A percentile compares a stretch with the other conserved stretches of the same genome.
Evolutionary conservation across 768 basidiomycete species (phyloP).

Genomic region (Hericium alpestre): DNA sequence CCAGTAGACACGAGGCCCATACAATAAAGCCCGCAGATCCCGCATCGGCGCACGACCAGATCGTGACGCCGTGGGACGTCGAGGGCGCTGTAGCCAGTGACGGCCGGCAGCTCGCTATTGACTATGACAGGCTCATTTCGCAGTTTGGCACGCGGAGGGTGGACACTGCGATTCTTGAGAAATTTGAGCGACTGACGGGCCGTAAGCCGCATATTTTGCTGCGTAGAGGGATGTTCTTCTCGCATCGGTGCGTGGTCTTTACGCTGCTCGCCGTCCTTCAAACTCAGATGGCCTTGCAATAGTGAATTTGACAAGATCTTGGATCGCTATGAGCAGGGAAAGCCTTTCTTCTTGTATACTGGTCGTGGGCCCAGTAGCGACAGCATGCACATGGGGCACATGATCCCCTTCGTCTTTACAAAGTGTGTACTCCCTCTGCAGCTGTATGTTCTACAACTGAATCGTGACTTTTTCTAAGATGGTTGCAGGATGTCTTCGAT

Average conservation of each 20-base stretch:
- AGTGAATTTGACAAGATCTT: slow-evolving; percentile 92
- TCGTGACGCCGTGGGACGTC: slow-evolving; percentile 97
- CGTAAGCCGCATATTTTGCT: slow-evolving; percentile 79
- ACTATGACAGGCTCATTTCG: slow-evolving; percentile 90
- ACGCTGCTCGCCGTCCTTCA: background rate
- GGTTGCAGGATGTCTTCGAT: slow-evolving; percentile 94
- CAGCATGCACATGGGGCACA: slow-evolving; percentile 95
- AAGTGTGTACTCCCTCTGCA: slow-evolving; percentile 46
- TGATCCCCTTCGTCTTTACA: slow-evolving; percentile 95
- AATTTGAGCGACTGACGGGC: slow-evolving; percentile 89
- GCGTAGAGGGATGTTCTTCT: slow-evolving; percentile 92
- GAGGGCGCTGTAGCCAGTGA: slow-evolving; percentile 81
- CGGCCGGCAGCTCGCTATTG: slow-evolving; percentile 86
- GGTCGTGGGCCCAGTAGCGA: slow-evolving; percentile 94
- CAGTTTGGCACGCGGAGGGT: slow-evolving; percentile 89
- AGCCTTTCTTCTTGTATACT: slow-evolving; percentile 97
- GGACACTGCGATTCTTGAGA: slow-evolving; percentile 63
- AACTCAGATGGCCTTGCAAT: slow-evolving; percentile 2
- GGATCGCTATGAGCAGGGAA: slow-evolving; percentile 91
- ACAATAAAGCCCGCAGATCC: slow-evolving; percentile 24
- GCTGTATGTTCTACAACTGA: background rate
- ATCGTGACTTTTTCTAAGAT: slow-evolving; percentile 37
- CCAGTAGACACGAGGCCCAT: slow-evolving; percentile 2
- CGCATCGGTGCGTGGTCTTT: slow-evolving; percentile 64
- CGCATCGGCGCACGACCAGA: slow-evolving; percentile 42